Base-by-base conservation (phyloP, 148 eudicot species). In the Camellia sinensis region DNA sequence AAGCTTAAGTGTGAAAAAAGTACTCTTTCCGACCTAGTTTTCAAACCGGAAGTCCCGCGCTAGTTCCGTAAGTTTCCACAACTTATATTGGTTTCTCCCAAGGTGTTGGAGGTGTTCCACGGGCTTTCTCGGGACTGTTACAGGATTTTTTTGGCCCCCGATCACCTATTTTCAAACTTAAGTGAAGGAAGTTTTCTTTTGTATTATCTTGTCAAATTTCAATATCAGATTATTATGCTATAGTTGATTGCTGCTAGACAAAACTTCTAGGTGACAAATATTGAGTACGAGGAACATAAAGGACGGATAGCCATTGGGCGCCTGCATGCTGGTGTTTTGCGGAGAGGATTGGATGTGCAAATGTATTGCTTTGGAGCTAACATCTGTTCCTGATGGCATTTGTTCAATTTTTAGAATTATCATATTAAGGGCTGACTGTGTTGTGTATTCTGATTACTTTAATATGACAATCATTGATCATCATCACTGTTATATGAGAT, bases 261-360 rank as follows among this genome's bases (percentile, higher is more conserved):
- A 57, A 65, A 74, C 65, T 71, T 85, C 21, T 78, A 96, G 99
- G 97, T 85, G 46, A 96, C 98, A 75, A 93, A 85, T 83, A 93
- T 88, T 44, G 99, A 96, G 85, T 92, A 92, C 68, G 99, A 96
- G 50, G 99, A 92, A 81, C 99, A 96, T 79, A 96, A 93, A 88
- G 99, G 99, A 79, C 89, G 95, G 65, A 91, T 96, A 71, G 99
- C 92, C 46, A 91, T 96, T 84, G 99, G 99, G 54, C 98, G 99
- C 59, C 80, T 96, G 84, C 99, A 93, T 91, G 98, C 99, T 56
- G 99, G 99, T 57, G 88, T 72, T 89, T 86, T 96, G 82, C 76
- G 84, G 41, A 92, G 80, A 84, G 99, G 99, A 84, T 79, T 90
- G 92, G 99, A 96, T 84, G 98, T 96, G 74, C 84, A 81, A 91